Percentiles rank a stretch among this genome's conserved stretches.
Conservation (phyloP, 176 grass and related monocot species). For the Tillandsia leiboldiana region DNA sequence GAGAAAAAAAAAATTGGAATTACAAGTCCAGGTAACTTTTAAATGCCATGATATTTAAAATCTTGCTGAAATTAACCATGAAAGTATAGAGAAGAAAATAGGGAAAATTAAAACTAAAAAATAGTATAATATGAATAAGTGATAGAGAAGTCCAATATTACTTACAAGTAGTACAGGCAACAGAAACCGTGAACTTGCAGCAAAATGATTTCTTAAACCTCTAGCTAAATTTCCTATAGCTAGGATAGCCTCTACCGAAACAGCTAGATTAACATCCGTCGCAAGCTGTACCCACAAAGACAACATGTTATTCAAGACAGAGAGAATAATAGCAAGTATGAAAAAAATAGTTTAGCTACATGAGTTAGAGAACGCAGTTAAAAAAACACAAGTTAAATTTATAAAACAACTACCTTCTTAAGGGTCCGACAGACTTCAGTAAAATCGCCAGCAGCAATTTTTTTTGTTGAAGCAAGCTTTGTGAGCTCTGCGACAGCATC, state of each 20-base stretch:
- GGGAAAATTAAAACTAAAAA: neutral
- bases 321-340: neutral
- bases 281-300: slow-evolving; percentile 49
- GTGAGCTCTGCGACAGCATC: slow-evolving; percentile 90
- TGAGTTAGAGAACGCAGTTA: neutral
- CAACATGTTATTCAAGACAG: neutral
- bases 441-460: slow-evolving; percentile 93
- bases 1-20: neutral
- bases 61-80: neutral
- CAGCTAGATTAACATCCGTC: slow-evolving; percentile 93
- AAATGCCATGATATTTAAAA: neutral
- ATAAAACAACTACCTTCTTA: slow-evolving; percentile 56
- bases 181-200: slow-evolving; percentile 75
- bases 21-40: neutral
- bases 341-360: neutral
- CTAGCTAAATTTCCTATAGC: slow-evolving; percentile 88
- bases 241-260: slow-evolving; percentile 87
- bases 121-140: neutral
- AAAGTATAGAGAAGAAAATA: neutral
- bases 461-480: slow-evolving; percentile 92
- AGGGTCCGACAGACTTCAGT: slow-evolving; percentile 83
- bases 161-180: slow-evolving; percentile 93
- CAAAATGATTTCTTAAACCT: slow-evolving; percentile 87
- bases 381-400: neutral
- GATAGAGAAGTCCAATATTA: neutral